Percentiles rank a stretch among this genome's conserved stretches.
These are phyloP conservation scores for Phytophthora ramorum DNA, from an alignment of 352 stramenopile species.

Conservation along the genomic window DNA sequence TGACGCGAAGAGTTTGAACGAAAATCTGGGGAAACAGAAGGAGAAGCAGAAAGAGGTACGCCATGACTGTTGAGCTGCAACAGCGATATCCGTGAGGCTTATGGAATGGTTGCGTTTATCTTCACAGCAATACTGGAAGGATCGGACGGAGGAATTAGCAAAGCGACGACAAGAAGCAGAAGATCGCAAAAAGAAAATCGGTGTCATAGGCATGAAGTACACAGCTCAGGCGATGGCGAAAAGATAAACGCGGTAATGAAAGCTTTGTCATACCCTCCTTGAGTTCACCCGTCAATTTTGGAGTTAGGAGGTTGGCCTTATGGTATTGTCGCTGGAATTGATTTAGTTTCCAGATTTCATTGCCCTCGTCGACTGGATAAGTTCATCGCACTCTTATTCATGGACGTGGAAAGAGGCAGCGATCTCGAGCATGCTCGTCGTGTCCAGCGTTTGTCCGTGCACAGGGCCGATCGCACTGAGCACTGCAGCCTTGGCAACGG, in stretches of 20 bases:
- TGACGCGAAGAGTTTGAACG: conserved; percentile 50
- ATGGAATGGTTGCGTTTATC: not conserved
- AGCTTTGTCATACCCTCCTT: not conserved
- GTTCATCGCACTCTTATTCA: conserved; percentile 33
- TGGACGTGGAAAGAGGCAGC: conserved; percentile 85
- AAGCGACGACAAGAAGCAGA: conserved; percentile 66
- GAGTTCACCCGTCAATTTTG: conserved; percentile 9
- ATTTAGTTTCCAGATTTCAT: not conserved
- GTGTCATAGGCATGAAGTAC: conserved; percentile 78
- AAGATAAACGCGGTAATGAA: conserved; percentile 11
- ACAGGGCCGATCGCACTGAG: conserved; percentile 82
- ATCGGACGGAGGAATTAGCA: conserved; percentile 67
- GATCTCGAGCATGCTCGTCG: conserved; percentile 74
- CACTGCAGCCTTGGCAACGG: conserved; percentile 84
- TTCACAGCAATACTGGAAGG: conserved; percentile 74
- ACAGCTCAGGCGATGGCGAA: conserved; percentile 56
- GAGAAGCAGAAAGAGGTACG: conserved; percentile 69
- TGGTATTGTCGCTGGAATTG: not conserved
- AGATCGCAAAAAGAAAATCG: conserved; percentile 81
- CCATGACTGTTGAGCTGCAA: not conserved
- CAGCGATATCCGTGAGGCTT: not conserved
- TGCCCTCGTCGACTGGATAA: not conserved
- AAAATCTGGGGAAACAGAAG: conserved; percentile 61
- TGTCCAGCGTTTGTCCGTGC: conserved; percentile 63
- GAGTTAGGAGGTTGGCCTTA: not conserved